These are phyloP conservation scores for Debaryomyces maramus DNA, from an alignment of 805 yeast species.

Conservation along the genomic window DNA sequence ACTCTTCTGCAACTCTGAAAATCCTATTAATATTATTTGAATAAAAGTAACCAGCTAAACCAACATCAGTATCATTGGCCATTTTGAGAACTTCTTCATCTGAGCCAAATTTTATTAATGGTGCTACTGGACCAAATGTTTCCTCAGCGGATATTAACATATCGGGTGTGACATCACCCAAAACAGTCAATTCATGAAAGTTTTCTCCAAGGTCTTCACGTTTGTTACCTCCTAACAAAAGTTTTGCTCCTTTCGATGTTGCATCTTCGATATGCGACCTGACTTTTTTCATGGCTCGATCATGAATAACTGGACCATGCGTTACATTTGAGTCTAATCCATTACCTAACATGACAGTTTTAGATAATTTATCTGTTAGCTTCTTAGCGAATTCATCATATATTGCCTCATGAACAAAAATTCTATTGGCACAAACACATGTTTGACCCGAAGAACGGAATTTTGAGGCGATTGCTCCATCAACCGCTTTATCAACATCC, in stretches of 20 bases:
- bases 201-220: constrained; percentile 57
- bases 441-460: constrained; percentile 66
- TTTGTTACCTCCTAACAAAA: constrained; percentile 60
- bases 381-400: constrained; percentile 48
- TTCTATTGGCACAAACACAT: constrained; percentile 62
- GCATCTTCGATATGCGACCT: constrained; percentile 66
- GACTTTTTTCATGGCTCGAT: constrained; percentile 61
- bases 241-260: constrained; percentile 58
- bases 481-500: constrained; percentile 55
- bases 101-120: constrained; percentile 61
- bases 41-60: constrained; percentile 76
- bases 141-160: constrained; percentile 68
- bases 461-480: constrained; percentile 52
- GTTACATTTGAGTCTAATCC: constrained; percentile 60
- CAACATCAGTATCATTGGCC: constrained; percentile 71
- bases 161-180: constrained; percentile 56
- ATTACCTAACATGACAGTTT: constrained; percentile 55
- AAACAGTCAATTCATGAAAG: constrained; percentile 68
- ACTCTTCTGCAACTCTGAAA: constrained; percentile 61
- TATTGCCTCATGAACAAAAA: constrained; percentile 54
- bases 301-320: constrained; percentile 76
- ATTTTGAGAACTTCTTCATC: constrained; percentile 60
- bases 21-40: constrained; percentile 55
- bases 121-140: constrained; percentile 81
- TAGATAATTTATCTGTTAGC: constrained; percentile 38